These are phyloP conservation scores for Pichia paraexigua DNA, from an alignment of 805 yeast species.

Conservation along the genomic window DNA sequence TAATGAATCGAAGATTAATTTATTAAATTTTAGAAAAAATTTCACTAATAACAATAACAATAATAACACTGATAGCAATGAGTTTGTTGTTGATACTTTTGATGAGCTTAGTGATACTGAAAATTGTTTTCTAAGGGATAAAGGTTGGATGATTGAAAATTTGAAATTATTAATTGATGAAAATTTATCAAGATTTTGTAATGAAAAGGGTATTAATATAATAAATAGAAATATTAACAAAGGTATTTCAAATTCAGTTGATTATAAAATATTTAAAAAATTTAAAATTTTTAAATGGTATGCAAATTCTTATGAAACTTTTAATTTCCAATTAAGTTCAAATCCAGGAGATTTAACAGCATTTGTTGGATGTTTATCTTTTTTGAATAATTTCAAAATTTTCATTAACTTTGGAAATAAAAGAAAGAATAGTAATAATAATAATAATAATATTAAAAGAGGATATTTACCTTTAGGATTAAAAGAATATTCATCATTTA, in stretches of 20 bases:
- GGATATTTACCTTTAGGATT: slow-evolving; percentile 17
- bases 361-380: slow-evolving; percentile 18
- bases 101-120: neutral
- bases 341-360: slow-evolving; percentile 14
- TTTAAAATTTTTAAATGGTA: slow-evolving; percentile 25
- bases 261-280: slow-evolving; percentile 23
- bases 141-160: slow-evolving; percentile 21
- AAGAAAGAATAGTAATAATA: no score
- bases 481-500: slow-evolving; percentile 22
- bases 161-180: slow-evolving; percentile 26
- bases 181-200: slow-evolving; percentile 23
- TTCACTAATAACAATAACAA: neutral
- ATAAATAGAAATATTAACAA: slow-evolving; percentile 23
- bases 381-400: slow-evolving; percentile 10
- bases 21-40: slow-evolving; percentile 1
- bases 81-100: no score
- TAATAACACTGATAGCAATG: no score
- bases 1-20: neutral
- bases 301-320: slow-evolving; percentile 22
- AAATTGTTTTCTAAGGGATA: neutral
- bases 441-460: slow-evolving; percentile 1
- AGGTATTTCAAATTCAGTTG: slow-evolving; percentile 16
- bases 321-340: slow-evolving; percentile 14
- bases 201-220: slow-evolving; percentile 19
- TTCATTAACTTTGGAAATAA: slow-evolving; percentile 2